phyloP scores from a whole-genome alignment of 495 filamentous ascomycete species.

The Penicillium robsamsonii region DNA sequence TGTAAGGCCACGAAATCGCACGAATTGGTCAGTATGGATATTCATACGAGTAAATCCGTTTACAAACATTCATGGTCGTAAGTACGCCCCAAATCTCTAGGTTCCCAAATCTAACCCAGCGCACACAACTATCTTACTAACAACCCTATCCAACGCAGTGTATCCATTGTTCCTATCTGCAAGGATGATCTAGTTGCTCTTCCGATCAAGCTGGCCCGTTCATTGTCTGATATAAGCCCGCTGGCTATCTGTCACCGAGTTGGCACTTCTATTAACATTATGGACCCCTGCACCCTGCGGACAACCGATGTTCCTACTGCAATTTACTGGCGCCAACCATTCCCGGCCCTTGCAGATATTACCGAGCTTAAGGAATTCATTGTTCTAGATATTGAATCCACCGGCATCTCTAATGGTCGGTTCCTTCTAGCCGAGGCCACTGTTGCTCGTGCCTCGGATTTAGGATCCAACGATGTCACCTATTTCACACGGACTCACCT shows the following conservation, averaged over 20 bases:
- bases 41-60: slow-evolving; percentile 62
- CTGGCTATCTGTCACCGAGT: slow-evolving; percentile 82
- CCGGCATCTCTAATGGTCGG: slow-evolving; percentile 71
- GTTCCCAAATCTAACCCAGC: too few relatives aligned
- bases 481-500: slow-evolving; percentile 90
- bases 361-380: slow-evolving; percentile 88
- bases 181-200: slow-evolving; percentile 94
- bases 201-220: slow-evolving; percentile 82
- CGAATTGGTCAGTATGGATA: slow-evolving; percentile 90
- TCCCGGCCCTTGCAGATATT: slow-evolving; percentile 77
- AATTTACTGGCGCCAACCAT: slow-evolving; percentile 86
- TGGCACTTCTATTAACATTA: slow-evolving; percentile 81
- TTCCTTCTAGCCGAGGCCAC: slow-evolving; percentile 82
- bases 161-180: slow-evolving; percentile 87
- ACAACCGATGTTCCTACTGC: slow-evolving; percentile 77
- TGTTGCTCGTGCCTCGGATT: slow-evolving; percentile 80
- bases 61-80: too few relatives aligned
- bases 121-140: too few relatives aligned
- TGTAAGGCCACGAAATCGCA: slow-evolving; percentile 79
- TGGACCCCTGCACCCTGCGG: slow-evolving; percentile 90
- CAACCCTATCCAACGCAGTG: too few relatives aligned
- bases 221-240: slow-evolving; percentile 81
- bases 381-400: slow-evolving; percentile 87
- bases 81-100: too few relatives aligned
- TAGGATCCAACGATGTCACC: slow-evolving; percentile 81